phyloP scores from a whole-genome alignment of 306 rosid genomes.

The Pyrus betulifolia region DNA sequence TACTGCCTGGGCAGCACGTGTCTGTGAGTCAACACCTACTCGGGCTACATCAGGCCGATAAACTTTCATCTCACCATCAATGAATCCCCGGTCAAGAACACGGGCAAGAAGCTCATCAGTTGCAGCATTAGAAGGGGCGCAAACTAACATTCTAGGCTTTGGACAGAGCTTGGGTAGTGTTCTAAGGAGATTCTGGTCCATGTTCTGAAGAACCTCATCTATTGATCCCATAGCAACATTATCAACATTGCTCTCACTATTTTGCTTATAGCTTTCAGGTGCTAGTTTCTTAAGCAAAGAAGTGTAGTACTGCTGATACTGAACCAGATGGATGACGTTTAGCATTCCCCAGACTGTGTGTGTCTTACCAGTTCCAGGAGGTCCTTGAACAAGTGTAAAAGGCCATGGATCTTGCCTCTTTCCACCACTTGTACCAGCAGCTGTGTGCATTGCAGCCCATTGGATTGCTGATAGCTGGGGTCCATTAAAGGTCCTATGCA shows the following conservation, averaged over 20 bases:
- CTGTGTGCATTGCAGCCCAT: conserved; percentile 98
- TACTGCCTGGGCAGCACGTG: conserved; percentile 99
- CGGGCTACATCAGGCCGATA: conserved; percentile 98
- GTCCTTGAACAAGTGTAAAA: conserved; percentile 97
- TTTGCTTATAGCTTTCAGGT: conserved; percentile 97
- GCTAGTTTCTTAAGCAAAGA: conserved; percentile 94
- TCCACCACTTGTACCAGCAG: conserved; percentile 93
- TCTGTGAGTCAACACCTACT: conserved; percentile 97
- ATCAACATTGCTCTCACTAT: conserved; percentile 67
- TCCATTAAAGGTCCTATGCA: conserved; percentile 80
- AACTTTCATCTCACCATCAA: conserved; percentile 98
- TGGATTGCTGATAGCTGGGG: conserved; percentile 96
- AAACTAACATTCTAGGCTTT: conserved; percentile 95
- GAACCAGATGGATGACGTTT: conserved; percentile 96
- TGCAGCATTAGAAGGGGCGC: conserved; percentile 99
- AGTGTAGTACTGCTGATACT: conserved; percentile 94
- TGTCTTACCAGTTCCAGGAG: conserved; percentile 99
- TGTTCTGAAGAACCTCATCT: conserved; percentile 93
- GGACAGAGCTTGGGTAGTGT: conserved; percentile 94
- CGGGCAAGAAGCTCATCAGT: conserved; percentile 99
- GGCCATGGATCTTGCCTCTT: conserved; percentile 99
- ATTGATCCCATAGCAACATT: conserved; percentile 67
- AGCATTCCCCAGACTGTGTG: conserved; percentile 99
- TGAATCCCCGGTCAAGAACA: conserved; percentile 94
- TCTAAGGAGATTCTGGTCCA: conserved; percentile 93